Percentiles rank a stretch among this genome's conserved stretches.
These are phyloP conservation scores for Aspergillus alliaceus DNA, from an alignment of 2,329 filamentous ascomycete species.

Conservation along the genomic window DNA sequence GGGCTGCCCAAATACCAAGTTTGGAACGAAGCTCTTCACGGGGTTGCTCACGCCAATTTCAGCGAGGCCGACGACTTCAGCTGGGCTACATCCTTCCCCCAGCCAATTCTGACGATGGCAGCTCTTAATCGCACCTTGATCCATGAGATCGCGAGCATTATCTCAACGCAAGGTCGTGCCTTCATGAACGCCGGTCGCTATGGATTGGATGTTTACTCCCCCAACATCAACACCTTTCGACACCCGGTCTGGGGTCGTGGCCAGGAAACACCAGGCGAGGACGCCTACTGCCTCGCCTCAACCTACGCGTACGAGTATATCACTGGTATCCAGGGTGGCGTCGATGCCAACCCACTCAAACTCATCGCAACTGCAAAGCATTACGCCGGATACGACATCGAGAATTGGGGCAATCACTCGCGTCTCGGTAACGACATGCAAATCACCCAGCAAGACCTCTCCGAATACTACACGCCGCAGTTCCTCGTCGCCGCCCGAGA, in stretches of 20 bases:
- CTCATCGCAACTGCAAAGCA: conserved; percentile 60
- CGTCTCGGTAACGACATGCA: conserved; percentile 55
- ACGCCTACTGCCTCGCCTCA: conserved; percentile 49
- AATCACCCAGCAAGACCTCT: conserved; percentile 61
- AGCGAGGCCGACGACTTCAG: conserved; percentile 54
- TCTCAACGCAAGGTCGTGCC: conserved; percentile 61
- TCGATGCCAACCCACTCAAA: conserved; percentile 37
- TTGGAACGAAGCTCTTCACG: conserved; percentile 62
- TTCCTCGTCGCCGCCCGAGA: conserved; percentile 65
- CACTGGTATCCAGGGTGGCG: conserved; percentile 53
- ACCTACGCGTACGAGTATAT: conserved; percentile 56
- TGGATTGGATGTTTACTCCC: conserved; percentile 47
- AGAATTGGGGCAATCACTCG: conserved; percentile 46
- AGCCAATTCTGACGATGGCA: conserved; percentile 62
- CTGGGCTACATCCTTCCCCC: conserved; percentile 65
- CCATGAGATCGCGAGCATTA: conserved; percentile 53
- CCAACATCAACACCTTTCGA: conserved; percentile 66
- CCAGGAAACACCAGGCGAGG: conserved; percentile 61
- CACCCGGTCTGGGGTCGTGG: conserved; percentile 65
- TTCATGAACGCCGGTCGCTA: conserved; percentile 61
- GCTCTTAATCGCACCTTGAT: conserved; percentile 66
- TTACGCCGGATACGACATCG: conserved; percentile 59
- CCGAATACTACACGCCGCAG: conserved; percentile 67
- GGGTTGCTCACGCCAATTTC: conserved; percentile 61
- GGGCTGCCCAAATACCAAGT: conserved; percentile 61